A percentile compares a stretch with the other conserved stretches of the same genome.
Conservation (phyloP, 352 stramenopile genomes). For the Blastocystis sp. region DNA sequence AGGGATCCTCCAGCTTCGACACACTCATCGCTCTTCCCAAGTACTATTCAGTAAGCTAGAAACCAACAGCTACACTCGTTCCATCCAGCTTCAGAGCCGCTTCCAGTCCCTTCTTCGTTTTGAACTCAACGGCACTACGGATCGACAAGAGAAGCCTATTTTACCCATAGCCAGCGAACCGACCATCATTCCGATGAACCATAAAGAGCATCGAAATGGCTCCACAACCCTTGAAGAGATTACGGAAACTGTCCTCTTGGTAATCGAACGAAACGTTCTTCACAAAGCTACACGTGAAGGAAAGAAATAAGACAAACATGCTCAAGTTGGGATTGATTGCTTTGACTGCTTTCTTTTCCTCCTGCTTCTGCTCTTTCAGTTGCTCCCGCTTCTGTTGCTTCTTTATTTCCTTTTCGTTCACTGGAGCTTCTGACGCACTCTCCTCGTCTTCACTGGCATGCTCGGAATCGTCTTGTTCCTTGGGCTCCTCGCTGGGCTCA, state of each 20-base stretch:
- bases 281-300: not conserved
- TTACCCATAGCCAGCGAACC: constrained; percentile 11
- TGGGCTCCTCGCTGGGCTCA: not conserved
- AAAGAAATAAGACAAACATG: not conserved
- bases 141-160: too few species aligned
- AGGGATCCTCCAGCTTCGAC: not conserved
- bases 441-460: constrained; percentile 19
- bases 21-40: not conserved
- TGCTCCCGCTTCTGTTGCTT: constrained; percentile 8
- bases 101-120: not conserved
- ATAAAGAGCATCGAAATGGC: not conserved
- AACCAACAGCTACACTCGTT: not conserved
- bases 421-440: not conserved
- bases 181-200: constrained; percentile 2
- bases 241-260: not conserved
- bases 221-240: not conserved
- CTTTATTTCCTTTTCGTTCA: constrained; percentile 9
- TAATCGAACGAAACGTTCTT: constrained; percentile 4
- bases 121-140: constrained; percentile 38
- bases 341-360: not conserved
- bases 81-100: not conserved
- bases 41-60: not conserved
- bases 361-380: not conserved
- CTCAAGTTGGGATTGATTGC: not conserved
- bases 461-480: not conserved